Evolutionary conservation across 768 basidiomycete genomes (phyloP), one percentile per base, ranked within the genome.

Genomic region (Tylopilus plumbeoviolaceoides): DNA sequence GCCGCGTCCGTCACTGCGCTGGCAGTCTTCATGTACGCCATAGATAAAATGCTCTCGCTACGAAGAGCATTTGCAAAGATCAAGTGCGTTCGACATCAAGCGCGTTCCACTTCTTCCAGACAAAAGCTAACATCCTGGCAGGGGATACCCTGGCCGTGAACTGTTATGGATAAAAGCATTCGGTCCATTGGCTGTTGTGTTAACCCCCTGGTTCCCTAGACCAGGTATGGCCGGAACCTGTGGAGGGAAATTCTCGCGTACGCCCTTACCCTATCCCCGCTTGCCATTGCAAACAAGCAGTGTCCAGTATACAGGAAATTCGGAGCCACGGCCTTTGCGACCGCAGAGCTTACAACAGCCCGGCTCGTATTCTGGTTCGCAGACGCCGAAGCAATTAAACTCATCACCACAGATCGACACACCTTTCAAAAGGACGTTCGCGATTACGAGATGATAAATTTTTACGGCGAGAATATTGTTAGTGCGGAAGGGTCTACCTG

Each of bases 401-500:
- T 59, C 4, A 59, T 78, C 20, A 60, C 59, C 12, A 59, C 63
- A 0, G 70, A 73, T 36, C 57, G 74, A 20, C 55, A 55, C 25
- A 60, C 69, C 3, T 79, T 78, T 45, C 65, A 59, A 30, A 79
- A 78, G 59, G 72, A 78, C 20, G 48, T 67, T 0, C 66, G 59
- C 35, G 35, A 70, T 65, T 78, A 78, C 46, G 72, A 75, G 47
- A 53, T 70, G 0, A 35, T 79, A 44, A 74, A 75, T 44, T 70
- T 80, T 38, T 78, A 75, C 17, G 80, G 80, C 1, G 53, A 51
- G 20, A 80, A 76, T 58, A 50, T 82, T 4, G 58, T 80, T 23
- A 70, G 73, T 5, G 59, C 62, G 0, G 78, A 77, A 46, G 76
- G 72, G 8, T 47, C 70, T 0, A 71, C 75, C 17, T 81, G 79